Evolutionary conservation across 2,329 filamentous ascomycete species (phyloP), one percentile per base, ranked within the genome.

Genomic region (Penicillium sp.): DNA sequence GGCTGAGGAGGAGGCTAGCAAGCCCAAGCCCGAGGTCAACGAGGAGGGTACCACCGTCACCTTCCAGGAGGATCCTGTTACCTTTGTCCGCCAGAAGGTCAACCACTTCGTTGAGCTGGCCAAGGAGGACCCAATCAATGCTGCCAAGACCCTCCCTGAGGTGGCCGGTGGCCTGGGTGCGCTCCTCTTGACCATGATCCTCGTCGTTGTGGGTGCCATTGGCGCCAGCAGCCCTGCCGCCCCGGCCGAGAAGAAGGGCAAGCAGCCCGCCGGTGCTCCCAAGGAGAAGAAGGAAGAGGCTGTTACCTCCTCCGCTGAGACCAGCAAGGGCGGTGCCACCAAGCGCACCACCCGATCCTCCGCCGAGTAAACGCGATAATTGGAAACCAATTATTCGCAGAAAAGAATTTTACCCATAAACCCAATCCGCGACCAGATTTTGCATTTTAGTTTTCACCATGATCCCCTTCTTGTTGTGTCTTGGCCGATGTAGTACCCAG

Each of bases 1-100:
- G 82, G 86, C 88, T 48, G 83, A 90, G 67, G 90, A 94, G 75
- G 85, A 90, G 68, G 89, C 88, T 58, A 84, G 84, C 69, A 90
- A 89, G 84, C 93, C 93, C 71, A 92, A 93, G 85, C 81, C 86
- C 63, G 85, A 85, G 73, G 53, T 45, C 29, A 51, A 60, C n/a
- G 81, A 86, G 71, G 86, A 87, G 78, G 89, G 86, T 51, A 88
- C 90, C 63, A 83, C 80, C 77, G 86, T 96, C 65, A 88, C 86
- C 77, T 97, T 99, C 88, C 80, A 86, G 71, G 93, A 97, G 64
- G 91, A 96, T 83, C 94, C 94, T 48, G 85, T 96, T 68, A 81
- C 81, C 67, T 99, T 90, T 78, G 77, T 96, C 78, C 90, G 88
- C 79, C 90, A 96, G 88, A 97, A 97, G 87, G 76, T 95, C 61